phyloP scores from a whole-genome alignment of 257 asterid genomes.

The Nicotiana otophora region DNA sequence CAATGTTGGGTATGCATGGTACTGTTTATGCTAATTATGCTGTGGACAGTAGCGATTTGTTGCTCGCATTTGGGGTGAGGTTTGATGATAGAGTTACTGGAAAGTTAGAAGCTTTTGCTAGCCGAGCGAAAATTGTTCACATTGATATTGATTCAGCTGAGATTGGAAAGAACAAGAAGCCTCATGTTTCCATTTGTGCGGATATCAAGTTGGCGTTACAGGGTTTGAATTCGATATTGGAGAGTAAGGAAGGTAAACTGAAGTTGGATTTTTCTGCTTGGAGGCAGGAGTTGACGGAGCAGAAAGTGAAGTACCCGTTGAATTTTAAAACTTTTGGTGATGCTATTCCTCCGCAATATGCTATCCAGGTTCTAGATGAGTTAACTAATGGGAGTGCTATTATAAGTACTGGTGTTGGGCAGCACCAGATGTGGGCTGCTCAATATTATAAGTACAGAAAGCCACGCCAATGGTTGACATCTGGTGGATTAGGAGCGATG shows the following conservation, averaged over 20 bases:
- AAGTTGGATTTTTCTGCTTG: slow-evolving; percentile 12
- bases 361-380: slow-evolving; percentile 17
- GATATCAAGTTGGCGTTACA: slow-evolving; percentile 16
- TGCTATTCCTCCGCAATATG: slow-evolving; percentile 15
- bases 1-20: slow-evolving; percentile 16
- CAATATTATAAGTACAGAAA: slow-evolving; percentile 12
- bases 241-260: not conserved
- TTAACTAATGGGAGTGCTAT: slow-evolving; percentile 13
- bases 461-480: slow-evolving; percentile 18
- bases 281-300: slow-evolving; percentile 5
- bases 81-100: slow-evolving; percentile 17
- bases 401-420: slow-evolving; percentile 16
- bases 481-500: slow-evolving; percentile 19
- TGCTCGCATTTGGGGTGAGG: slow-evolving; percentile 18
- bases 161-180: slow-evolving; percentile 16
- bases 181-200: slow-evolving; percentile 16
- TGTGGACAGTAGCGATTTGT: slow-evolving; percentile 14
- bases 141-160: slow-evolving; percentile 15
- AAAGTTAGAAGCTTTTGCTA: slow-evolving; percentile 16
- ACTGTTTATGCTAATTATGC: slow-evolving; percentile 16
- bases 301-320: slow-evolving; percentile 10
- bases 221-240: slow-evolving; percentile 9
- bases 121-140: slow-evolving; percentile 16
- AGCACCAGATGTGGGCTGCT: slow-evolving; percentile 21
- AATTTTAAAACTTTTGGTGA: slow-evolving; percentile 7